A percentile compares a stretch with the other conserved stretches of the same genome.
phyloP scores from a whole-genome alignment of 345 rosid genomes.

The Excoecaria cochinchinensis region DNA sequence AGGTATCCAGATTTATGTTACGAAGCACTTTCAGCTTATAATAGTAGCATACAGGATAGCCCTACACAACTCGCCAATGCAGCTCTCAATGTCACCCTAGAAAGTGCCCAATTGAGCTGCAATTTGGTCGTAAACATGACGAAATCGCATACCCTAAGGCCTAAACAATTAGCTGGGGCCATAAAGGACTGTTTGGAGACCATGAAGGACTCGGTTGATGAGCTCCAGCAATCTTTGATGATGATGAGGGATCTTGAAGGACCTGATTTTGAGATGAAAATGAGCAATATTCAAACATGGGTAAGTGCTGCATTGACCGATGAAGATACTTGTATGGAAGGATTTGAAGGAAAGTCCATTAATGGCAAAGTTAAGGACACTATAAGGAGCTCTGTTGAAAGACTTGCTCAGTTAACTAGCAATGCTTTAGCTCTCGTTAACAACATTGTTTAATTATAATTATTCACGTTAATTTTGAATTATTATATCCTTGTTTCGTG shows the following conservation, averaged over 20 bases:
- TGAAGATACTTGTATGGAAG: conserved; percentile 43
- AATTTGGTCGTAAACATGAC: conserved; percentile 14
- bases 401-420: conserved; percentile 40
- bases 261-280: background rate
- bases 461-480: too few relatives aligned
- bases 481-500: too few relatives aligned
- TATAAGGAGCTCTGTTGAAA: conserved; percentile 17
- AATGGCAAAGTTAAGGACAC: conserved; percentile 26
- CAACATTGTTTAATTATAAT: background rate
- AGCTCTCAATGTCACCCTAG: conserved; percentile 33
- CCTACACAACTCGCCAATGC: conserved; percentile 32
- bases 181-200: conserved; percentile 39
- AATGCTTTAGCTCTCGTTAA: conserved; percentile 42
- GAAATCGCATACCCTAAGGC: conserved; percentile 10
- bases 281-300: conserved; percentile 40
- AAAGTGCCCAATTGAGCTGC: conserved; percentile 18
- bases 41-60: conserved; percentile 23
- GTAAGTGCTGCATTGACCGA: conserved; percentile 51
- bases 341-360: conserved; percentile 25
- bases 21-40: conserved; percentile 37
- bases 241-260: conserved; percentile 31
- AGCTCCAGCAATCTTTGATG: conserved; percentile 28
- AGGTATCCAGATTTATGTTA: conserved; percentile 39
- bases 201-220: conserved; percentile 35
- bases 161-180: conserved; percentile 28